Evolutionary conservation across 768 basidiomycete genomes (phyloP).

Genomic region (Hemileccinum rubropunctum): DNA sequence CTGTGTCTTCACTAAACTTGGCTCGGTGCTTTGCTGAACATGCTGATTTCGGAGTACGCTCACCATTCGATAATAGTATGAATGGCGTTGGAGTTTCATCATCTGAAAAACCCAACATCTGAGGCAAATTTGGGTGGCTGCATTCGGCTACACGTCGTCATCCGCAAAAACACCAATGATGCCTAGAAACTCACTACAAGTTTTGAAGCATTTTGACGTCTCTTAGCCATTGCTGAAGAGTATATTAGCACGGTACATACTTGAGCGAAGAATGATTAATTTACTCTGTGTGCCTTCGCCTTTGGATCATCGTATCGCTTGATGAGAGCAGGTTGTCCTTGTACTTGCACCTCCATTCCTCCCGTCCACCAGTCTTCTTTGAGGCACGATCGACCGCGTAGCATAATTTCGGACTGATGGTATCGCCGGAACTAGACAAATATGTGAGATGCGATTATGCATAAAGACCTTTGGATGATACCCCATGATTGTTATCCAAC

Average conservation of each 20-base stretch:
- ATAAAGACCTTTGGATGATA: constrained; percentile 9
- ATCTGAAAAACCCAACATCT: constrained; percentile 50
- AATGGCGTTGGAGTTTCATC: constrained; percentile 46
- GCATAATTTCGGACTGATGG: constrained; percentile 46
- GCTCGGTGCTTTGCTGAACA: background rate
- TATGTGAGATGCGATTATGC: constrained; percentile 4
- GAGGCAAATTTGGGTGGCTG: constrained; percentile 53
- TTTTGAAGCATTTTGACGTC: constrained; percentile 51
- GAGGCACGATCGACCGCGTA: constrained; percentile 36
- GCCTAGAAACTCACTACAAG: constrained; percentile 38
- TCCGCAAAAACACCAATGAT: background rate
- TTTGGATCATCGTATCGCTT: constrained; percentile 44
- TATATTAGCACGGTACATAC: background rate
- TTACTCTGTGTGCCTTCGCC: constrained; percentile 33
- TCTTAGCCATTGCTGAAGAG: constrained; percentile 42
- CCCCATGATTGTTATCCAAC: constrained; percentile 34
- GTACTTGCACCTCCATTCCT: constrained; percentile 38
- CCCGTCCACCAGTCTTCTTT: constrained; percentile 51
- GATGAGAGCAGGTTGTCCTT: constrained; percentile 40
- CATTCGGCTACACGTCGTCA: background rate
- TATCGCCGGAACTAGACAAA: constrained; percentile 43
- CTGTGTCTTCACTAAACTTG: constrained; percentile 39
- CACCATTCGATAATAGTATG: constrained; percentile 50
- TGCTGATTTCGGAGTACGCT: background rate
- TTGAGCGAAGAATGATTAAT: background rate